Evolutionary conservation across 495 filamentous ascomycete species (phyloP), one percentile per base, ranked within the genome.

Genomic region (Podospora pseudocomata): DNA sequence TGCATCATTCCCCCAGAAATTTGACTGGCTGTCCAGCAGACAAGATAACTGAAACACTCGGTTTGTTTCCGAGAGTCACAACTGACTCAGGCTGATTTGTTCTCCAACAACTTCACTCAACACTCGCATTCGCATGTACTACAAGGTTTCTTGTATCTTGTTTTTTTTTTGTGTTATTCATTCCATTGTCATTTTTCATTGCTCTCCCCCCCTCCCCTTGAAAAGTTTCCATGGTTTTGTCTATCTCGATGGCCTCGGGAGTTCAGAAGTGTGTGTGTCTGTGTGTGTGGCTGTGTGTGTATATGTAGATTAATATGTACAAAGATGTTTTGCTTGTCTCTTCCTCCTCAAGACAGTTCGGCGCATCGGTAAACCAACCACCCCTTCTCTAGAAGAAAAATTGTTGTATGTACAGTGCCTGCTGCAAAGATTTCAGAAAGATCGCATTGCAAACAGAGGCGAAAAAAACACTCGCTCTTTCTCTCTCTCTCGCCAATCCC

Each of bases 341-440:
- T 20, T 58, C 23, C 56, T 4, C 56, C 20, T 20, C 11, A 6
- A 32, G 30, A 32, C 30, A 32, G 30, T 32, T 20, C 18, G 5
- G 67, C 61, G 59, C 19, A 27, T 64, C 23, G 23, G 28, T 34
- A 49, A 32, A 32, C 62, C 53, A 4, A 6, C 16, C 9, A 34
- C 26, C 27, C 1, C 28, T 64, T 64, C 18, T 55, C 32, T 26
- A 61, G 58, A 23, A 66, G 23, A 23, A 1, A 32, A 58, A 59
- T 59, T 7, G 39, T 63, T 59, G 44, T 71, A 69, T 71, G 60
- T 71, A 71, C 70, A 71, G 70, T 67, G 59, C 70, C 70, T 65
- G 67, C 70, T 62, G 60, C 60, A 19, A 16, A 23, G 23, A 11
- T 49, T 63, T 23, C 60, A 23, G 44, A 49, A 44, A 28, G 2